Evolutionary conservation across 2,329 filamentous ascomycete species (phyloP), one percentile per base, ranked within the genome.

Genomic region (Fusarium avenaceum): DNA sequence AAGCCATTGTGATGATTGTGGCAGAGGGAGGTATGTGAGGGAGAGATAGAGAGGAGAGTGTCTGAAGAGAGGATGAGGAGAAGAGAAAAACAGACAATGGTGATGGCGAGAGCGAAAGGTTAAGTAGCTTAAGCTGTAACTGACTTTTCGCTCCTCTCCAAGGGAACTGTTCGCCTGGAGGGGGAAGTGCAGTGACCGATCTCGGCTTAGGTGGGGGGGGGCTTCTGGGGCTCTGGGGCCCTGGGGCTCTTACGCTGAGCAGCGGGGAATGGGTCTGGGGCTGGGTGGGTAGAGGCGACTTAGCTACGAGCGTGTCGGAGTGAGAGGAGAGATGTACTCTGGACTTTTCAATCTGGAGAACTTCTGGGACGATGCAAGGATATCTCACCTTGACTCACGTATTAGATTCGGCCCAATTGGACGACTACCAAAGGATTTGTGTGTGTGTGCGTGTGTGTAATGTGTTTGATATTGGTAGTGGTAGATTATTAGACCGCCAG

Each of bases 1-100:
- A 92, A 80, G 92, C 91, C 92, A 95, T 94, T 84, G 80, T 87
- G 82, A 81, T 61, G 69, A 70, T 38, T 74, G 71, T 40, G 63
- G 69, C 69, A 73, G 70, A 35, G 6, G 63, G 64, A 44, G 64
- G 46, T 28, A 40, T 56, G 43, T 43, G 64, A 51, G 17, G 33
- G 33, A 17, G 33, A 38, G 54, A 65, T 57, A 60, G 71, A 69
- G 69, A 50, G 65, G 67, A 70, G 66, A 71, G 57, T 60, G 66
- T 68, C 53, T 75, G 71, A 74, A 72, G 65, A 71, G 73, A 71
- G 70, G 69, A 76, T 75, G 68, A 70, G 57, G 67, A 71, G 60
- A 50, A 32, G 61, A 38, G 56, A 30, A 57, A 57, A 63, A 52
- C 22, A n/a, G 24, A 22, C 30, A 63, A 59, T 65, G 68, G 44